Percentiles rank a stretch among this genome's conserved stretches.
phyloP scores from a whole-genome alignment of 139 green algal genomes.

The Trebouxia sp. region DNA sequence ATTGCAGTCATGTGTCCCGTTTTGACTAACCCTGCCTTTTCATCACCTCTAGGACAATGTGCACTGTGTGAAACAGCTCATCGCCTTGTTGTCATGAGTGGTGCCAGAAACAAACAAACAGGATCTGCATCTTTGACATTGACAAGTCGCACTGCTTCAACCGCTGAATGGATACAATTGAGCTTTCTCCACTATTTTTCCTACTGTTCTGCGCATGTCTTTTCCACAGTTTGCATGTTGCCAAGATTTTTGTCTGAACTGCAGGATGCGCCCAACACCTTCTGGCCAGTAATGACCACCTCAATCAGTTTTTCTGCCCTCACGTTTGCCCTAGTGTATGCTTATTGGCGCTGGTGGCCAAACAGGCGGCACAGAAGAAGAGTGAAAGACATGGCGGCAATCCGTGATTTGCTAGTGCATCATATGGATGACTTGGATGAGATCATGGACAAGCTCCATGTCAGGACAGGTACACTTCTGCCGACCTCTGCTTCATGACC shows the following conservation, averaged over 20 bases:
- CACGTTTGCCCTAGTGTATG: constrained; percentile 28
- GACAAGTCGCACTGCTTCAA: no score
- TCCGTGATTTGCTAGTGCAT: constrained; percentile 52
- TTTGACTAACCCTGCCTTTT: no score
- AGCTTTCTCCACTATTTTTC: no score
- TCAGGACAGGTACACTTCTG: background rate
- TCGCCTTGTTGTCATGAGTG: no score
- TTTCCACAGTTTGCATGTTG: background rate
- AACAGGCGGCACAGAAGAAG: constrained; percentile 42
- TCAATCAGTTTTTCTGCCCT: background rate
- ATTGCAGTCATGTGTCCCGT: no score
- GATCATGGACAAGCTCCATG: constrained; percentile 31
- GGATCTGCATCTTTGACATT: no score
- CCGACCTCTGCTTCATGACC: background rate
- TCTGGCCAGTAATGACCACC: constrained; percentile 47
- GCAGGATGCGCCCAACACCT: constrained; percentile 36
- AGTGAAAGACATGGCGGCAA: constrained; percentile 50
- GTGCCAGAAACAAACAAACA: no score
- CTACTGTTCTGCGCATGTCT: no score
- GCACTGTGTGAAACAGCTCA: no score
- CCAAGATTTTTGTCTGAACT: background rate
- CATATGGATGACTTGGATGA: constrained; percentile 61
- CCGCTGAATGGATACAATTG: no score
- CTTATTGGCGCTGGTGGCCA: constrained; percentile 45
- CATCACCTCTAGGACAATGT: no score